Conservation (phyloP, 129 eudicot species). For the Artemisia annua region DNA sequence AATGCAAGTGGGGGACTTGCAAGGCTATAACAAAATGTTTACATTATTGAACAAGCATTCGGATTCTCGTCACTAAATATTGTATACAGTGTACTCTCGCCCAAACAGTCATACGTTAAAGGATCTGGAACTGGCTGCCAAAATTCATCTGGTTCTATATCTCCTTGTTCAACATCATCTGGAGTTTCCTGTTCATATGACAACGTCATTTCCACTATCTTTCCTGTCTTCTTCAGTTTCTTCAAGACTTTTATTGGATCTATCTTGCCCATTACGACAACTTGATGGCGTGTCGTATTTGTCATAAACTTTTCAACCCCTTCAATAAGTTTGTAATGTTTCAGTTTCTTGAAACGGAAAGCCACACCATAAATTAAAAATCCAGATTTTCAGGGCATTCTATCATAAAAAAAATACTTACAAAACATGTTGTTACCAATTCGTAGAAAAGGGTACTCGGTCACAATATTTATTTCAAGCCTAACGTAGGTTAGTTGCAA, state of each 20-base stretch:
- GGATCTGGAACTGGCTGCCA: constrained; percentile 27
- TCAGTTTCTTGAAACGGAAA: neutral
- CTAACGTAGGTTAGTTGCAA: too few species aligned
- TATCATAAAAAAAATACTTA: neutral
- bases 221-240: constrained; percentile 76
- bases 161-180: constrained; percentile 17
- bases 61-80: constrained; percentile 88
- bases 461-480: neutral
- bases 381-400: constrained; percentile 6
- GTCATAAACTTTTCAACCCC: constrained; percentile 85
- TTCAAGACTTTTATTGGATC: constrained; percentile 62
- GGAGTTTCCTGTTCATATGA: constrained; percentile 28
- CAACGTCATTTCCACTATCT: constrained; percentile 50
- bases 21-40: neutral
- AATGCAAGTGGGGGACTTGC: too few species aligned
- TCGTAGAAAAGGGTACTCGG: neutral
- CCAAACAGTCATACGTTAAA: constrained; percentile 32
- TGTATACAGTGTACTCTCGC: constrained; percentile 39
- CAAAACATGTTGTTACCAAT: neutral
- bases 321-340: constrained; percentile 18
- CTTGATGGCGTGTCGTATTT: constrained; percentile 58
- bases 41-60: constrained; percentile 85
- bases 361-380: neutral
- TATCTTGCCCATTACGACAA: constrained; percentile 56
- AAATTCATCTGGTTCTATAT: constrained; percentile 18